phyloP scores from a whole-genome alignment of 306 rosid species.

The Sicyos edulis region DNA sequence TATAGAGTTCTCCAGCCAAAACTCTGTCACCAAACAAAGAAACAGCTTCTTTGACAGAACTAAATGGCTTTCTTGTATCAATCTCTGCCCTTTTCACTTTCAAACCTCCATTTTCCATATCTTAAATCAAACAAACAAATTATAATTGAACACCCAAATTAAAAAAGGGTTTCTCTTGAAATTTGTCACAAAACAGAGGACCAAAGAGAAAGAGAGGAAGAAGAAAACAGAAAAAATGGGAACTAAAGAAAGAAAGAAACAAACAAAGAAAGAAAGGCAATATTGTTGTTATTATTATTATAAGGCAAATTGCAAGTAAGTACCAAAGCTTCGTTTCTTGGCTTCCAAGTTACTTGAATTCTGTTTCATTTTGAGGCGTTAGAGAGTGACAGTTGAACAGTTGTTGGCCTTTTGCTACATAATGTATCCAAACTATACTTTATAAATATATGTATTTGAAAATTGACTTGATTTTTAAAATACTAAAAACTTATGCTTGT shows the following conservation, averaged over 20 bases:
- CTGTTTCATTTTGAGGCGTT: slow-evolving; percentile 29
- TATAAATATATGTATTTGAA: background rate
- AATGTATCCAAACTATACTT: background rate
- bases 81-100: slow-evolving; percentile 17
- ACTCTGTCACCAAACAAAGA: slow-evolving; percentile 77
- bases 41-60: slow-evolving; percentile 91
- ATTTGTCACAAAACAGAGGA: background rate
- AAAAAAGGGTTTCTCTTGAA: background rate
- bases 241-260: slow-evolving; percentile 27
- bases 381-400: slow-evolving; percentile 15
- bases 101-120: slow-evolving; percentile 27
- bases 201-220: slow-evolving; percentile 9
- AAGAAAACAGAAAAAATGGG: background rate
- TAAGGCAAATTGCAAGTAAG: background rate
- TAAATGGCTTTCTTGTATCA: slow-evolving; percentile 42
- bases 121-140: background rate
- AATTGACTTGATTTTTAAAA: background rate
- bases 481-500: slow-evolving; percentile 1
- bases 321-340: slow-evolving; percentile 70
- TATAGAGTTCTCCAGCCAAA: slow-evolving; percentile 65
- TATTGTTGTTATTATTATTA: no score
- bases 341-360: slow-evolving; percentile 96
- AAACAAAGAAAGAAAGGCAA: slow-evolving; percentile 7
- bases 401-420: background rate
- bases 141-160: background rate